Base-by-base conservation (phyloP, 306 rosid genomes). In the Pyrus communis region DNA sequence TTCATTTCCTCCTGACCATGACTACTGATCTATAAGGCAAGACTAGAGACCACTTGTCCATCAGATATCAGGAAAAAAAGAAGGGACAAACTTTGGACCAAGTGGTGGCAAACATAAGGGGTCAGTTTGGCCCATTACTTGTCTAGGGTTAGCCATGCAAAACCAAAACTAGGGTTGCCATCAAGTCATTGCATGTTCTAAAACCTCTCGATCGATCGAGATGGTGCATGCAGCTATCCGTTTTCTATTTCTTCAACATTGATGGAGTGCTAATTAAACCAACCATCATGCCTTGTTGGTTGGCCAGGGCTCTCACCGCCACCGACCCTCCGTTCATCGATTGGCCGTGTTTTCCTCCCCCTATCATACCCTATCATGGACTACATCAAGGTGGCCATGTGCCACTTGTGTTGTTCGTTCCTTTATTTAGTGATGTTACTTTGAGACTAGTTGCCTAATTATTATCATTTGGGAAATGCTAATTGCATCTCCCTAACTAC, bases 131-230 rank as follows among this genome's bases (percentile, higher is more conserved):
- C 75, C 83, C 91, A 86, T 69, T 69, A 51, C 2, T 64, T 90
- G 95, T 87, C 91, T 84, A 73, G 78, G 82, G 76, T 33, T 70
- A 59, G 23, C 54, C 12, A 79, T 78, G 79, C 94, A 85, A 1
- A 25, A 19, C 73, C 81, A 40, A 76, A 76, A 73, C 31, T 30
- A 22, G 19, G 75, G 80, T 33, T 40, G 71, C 79, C 70, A 69
- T 70, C 82, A 49, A 76, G 54, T 71, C 17, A 38, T 43, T 15
- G 21, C 31, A 63, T 23, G 65, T 7, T 63, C 8, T 19, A 9
- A 62, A 27, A 15, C 31, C 68, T 22, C 30, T 63, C 42, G 54
- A 49, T 15, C 54, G 8, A 15, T 49, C 55, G 55, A 49, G 55
- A 49, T 15, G 27, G 21, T 30, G 75, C 75, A 28, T 18, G 46